A percentile compares a stretch with the other conserved stretches of the same genome.
Evolutionary conservation across 2,329 filamentous ascomycete genomes (phyloP).

Genomic region (Aspergillus tanneri): DNA sequence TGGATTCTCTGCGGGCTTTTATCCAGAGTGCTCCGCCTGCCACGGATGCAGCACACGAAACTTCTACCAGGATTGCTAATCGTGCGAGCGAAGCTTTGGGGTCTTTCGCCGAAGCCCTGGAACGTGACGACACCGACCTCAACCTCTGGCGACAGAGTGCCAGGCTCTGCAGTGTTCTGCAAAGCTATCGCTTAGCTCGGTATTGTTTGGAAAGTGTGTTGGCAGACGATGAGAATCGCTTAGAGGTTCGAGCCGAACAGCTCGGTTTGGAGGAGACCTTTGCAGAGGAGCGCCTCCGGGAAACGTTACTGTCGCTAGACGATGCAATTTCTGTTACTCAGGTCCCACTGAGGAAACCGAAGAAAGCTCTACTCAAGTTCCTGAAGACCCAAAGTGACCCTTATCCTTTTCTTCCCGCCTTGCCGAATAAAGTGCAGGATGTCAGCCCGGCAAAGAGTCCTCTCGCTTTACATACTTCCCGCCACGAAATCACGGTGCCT

Average conservation of each 20-base stretch:
- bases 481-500: conserved; percentile 39
- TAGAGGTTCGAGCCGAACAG: conserved; percentile 55
- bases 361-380: conserved; percentile 52
- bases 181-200: conserved; percentile 58
- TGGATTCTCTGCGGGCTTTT: conserved; percentile 68
- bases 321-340: conserved; percentile 58
- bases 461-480: conserved; percentile 39
- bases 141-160: conserved; percentile 64
- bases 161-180: conserved; percentile 56
- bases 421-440: conserved; percentile 31
- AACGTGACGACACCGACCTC: conserved; percentile 64
- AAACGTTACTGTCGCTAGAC: conserved; percentile 51
- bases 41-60: conserved; percentile 15
- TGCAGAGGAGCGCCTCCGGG: conserved; percentile 52
- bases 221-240: conserved; percentile 59
- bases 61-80: conserved; percentile 29
- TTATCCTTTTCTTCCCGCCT: conserved; percentile 48
- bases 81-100: conserved; percentile 46
- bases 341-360: conserved; percentile 50
- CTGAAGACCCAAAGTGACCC: conserved; percentile 57
- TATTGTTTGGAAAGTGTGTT: conserved; percentile 65
- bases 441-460: conserved; percentile 32
- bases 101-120: conserved; percentile 61
- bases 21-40: conserved; percentile 27
- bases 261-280: conserved; percentile 59